These are phyloP conservation scores for Suhomyces guaymorum DNA, from an alignment of 1,139 yeast species.

Conservation along the genomic window DNA sequence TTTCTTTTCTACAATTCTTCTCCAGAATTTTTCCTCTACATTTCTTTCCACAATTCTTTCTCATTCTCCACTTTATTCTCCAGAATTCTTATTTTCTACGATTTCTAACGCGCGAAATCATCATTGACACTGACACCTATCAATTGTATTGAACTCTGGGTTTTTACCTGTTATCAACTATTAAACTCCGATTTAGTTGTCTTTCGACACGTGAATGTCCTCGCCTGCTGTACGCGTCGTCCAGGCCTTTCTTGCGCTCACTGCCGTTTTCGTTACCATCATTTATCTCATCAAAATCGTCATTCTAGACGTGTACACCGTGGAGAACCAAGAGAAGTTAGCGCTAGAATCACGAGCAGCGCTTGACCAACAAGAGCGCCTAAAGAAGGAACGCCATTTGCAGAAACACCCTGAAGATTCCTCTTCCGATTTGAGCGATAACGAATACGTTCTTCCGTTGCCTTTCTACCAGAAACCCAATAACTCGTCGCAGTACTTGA, in stretches of 20 bases:
- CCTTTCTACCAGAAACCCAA: slow-evolving; percentile 38
- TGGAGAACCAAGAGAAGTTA: slow-evolving; percentile 9
- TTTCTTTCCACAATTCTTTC: too few species aligned
- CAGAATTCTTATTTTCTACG: too few species aligned
- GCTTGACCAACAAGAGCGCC: slow-evolving; percentile 4
- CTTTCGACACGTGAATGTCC: too few species aligned
- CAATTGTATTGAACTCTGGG: too few species aligned
- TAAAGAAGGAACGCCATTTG: not conserved
- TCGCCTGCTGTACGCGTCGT: slow-evolving; percentile 4
- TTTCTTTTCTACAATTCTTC: too few species aligned
- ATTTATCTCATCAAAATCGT: slow-evolving; percentile 8
- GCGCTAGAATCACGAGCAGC: slow-evolving; percentile 8
- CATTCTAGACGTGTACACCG: slow-evolving; percentile 11
- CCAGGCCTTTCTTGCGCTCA: slow-evolving; percentile 1
- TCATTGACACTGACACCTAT: too few species aligned
- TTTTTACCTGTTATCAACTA: too few species aligned
- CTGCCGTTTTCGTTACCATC: slow-evolving; percentile 5
- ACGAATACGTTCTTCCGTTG: slow-evolving; percentile 4
- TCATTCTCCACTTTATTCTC: too few species aligned
- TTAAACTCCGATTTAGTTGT: too few species aligned
- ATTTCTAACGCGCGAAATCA: too few species aligned
- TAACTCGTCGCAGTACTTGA: slow-evolving; percentile 44
- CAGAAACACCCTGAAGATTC: slow-evolving; percentile 2
- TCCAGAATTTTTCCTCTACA: too few species aligned
- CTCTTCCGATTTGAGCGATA: slow-evolving; percentile 7